A percentile compares a stretch with the other conserved stretches of the same genome.
Evolutionary conservation across 371 early-diverging fungal species (phyloP).

Genomic region (Choanephora cucurbitarum): DNA sequence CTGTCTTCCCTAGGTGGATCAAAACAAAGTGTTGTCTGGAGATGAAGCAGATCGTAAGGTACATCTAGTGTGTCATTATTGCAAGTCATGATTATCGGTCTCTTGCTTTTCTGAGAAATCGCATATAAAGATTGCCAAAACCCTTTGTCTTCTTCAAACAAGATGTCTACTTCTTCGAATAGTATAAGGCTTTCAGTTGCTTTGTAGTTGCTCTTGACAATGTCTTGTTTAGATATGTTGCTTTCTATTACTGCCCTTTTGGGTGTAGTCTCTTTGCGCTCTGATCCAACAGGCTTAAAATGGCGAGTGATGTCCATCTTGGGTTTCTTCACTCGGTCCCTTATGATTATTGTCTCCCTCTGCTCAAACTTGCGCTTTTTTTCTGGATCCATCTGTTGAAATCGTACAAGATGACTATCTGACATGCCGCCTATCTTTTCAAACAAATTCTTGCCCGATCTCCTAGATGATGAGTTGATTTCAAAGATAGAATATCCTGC

Average conservation of each 20-base stretch:
- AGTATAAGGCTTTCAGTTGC: constrained; percentile 65
- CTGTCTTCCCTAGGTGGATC: constrained; percentile 17
- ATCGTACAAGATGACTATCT: constrained; percentile 62
- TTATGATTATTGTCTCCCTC: constrained; percentile 8
- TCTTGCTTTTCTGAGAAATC: constrained; percentile 67
- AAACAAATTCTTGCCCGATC: constrained; percentile 72
- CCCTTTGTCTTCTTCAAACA: constrained; percentile 82
- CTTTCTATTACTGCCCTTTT: not conserved
- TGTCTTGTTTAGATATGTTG: not conserved
- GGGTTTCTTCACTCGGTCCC: constrained; percentile 18
- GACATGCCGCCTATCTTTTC: constrained; percentile 69
- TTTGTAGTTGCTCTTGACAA: constrained; percentile 2
- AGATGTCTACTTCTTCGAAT: constrained; percentile 78
- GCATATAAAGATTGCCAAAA: constrained; percentile 74
- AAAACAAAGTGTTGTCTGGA: constrained; percentile 25
- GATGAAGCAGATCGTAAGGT: constrained; percentile 28
- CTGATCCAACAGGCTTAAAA: constrained; percentile 15
- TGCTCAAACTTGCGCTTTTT: constrained; percentile 11
- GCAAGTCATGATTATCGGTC: constrained; percentile 82
- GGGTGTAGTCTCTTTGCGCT: not conserved
- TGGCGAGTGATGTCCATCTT: constrained; percentile 27
- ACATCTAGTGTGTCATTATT: constrained; percentile 41
- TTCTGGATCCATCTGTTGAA: constrained; percentile 8
- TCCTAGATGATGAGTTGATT: constrained; percentile 64
- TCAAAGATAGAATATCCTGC: constrained; percentile 75